phyloP scores from a whole-genome alignment of 164 flowering plant species.

The Hamamelis virginiana region DNA sequence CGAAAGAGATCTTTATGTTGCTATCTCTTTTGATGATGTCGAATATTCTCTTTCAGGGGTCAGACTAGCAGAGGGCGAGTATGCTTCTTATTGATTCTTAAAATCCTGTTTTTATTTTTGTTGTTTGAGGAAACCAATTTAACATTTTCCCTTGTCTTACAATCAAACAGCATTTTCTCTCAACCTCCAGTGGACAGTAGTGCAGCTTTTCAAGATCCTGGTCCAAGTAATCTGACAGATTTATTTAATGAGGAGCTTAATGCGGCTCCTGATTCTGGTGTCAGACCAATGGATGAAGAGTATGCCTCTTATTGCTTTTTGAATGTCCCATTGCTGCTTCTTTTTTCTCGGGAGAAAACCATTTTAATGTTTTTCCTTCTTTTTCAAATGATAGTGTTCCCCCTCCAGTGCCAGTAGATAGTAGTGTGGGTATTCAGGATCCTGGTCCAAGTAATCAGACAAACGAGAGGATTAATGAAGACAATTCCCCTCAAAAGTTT shows the following conservation, averaged over 20 bases:
- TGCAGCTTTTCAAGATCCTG: constrained; percentile 11
- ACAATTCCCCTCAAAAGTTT: constrained; percentile 24
- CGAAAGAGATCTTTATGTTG: constrained; percentile 52
- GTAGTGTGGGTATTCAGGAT: constrained; percentile 18
- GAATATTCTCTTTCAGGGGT: not conserved
- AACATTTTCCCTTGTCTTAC: not conserved
- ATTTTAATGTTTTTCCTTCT: not conserved
- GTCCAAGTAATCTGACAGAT: constrained; percentile 13
- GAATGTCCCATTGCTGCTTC: not conserved
- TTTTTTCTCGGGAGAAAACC: not conserved
- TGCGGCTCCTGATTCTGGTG: not conserved
- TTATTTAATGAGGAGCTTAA: not conserved
- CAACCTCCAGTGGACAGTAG: not conserved
- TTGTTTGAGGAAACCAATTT: not conserved
- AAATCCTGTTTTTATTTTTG: not conserved
- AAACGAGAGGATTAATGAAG: constrained; percentile 17
- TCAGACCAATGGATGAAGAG: constrained; percentile 15
- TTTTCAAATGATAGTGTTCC: constrained; percentile 21
- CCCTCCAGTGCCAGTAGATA: constrained; percentile 18
- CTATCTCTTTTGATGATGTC: constrained; percentile 66
- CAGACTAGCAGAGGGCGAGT: constrained; percentile 50
- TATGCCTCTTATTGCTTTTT: not conserved
- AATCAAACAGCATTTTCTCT: constrained; percentile 5
- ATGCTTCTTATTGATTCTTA: constrained; percentile 20
- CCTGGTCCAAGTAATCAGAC: constrained; percentile 31